Conservation (phyloP, 176 grass and related monocot genomes). For the Miscanthus lutarioriparius region DNA sequence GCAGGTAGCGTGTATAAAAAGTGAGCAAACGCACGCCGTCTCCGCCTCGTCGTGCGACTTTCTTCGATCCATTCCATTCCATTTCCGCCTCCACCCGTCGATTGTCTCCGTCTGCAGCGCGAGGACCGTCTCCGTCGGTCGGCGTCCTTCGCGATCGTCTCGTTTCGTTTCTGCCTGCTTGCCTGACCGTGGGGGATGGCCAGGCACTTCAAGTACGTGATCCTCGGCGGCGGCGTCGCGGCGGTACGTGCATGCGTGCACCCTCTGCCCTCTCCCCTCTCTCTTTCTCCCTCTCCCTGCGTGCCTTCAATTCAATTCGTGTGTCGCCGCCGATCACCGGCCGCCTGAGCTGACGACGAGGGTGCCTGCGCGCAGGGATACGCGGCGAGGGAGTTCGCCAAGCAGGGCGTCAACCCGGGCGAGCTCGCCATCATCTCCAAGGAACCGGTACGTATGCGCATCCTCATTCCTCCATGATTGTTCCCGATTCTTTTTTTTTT, state of each 20-base stretch:
- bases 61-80: not conserved
- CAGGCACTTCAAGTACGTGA: constrained; percentile 84
- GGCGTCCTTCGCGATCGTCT: not conserved
- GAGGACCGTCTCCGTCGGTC: not conserved
- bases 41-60: not conserved
- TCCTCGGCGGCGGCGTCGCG: constrained; percentile 91
- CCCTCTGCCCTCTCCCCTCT: not conserved
- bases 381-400: constrained; percentile 81
- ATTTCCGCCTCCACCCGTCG: not conserved
- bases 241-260: constrained; percentile 39
- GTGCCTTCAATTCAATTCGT: not conserved
- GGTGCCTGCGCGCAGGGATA: constrained; percentile 58
- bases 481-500: not conserved
- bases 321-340: not conserved
- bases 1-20: constrained; percentile 16
- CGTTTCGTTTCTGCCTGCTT: not conserved
- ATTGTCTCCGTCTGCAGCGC: not conserved
- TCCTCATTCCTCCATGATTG: not conserved
- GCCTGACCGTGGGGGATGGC: constrained; percentile 34
- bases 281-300: not conserved
- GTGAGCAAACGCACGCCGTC: constrained; percentile 22
- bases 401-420: constrained; percentile 74
- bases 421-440: constrained; percentile 96
- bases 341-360: not conserved
- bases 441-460: constrained; percentile 51